Evolutionary conservation across 2,329 filamentous ascomycete species (phyloP).

Genomic region (Lizonia empirigonia): DNA sequence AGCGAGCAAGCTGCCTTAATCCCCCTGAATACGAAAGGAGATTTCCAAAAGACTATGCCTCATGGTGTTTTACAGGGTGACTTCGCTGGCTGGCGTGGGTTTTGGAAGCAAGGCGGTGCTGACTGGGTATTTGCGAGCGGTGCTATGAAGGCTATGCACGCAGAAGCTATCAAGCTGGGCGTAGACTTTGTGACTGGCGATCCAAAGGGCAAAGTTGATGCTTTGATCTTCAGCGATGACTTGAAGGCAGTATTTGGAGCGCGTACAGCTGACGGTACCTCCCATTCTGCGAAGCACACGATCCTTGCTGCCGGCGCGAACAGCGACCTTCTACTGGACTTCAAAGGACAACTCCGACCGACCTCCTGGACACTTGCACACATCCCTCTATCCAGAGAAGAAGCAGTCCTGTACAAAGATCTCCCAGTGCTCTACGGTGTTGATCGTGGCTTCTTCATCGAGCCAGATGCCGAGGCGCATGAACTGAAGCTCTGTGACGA

Average conservation of each 20-base stretch:
- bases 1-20: constrained; percentile 36
- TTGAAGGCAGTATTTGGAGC: constrained; percentile 50
- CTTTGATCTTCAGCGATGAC: constrained; percentile 42
- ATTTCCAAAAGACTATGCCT: constrained; percentile 60
- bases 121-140: constrained; percentile 62
- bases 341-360: constrained; percentile 59
- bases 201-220: constrained; percentile 46
- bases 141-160: constrained; percentile 53
- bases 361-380: constrained; percentile 62
- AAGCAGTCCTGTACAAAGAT: constrained; percentile 53
- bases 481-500: constrained; percentile 61
- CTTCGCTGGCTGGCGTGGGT: constrained; percentile 59
- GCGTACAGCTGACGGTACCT: constrained; percentile 50
- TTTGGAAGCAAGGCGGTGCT: constrained; percentile 52
- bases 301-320: constrained; percentile 59
- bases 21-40: constrained; percentile 50
- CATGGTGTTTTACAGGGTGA: constrained; percentile 57
- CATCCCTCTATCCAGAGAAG: constrained; percentile 55
- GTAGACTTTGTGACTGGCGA: constrained; percentile 55
- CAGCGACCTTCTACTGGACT: constrained; percentile 55
- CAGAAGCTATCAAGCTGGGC: constrained; percentile 54
- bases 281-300: constrained; percentile 52
- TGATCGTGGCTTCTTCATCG: constrained; percentile 58
- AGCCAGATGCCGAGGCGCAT: constrained; percentile 53
- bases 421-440: constrained; percentile 58